phyloP scores from a whole-genome alignment of 2,329 filamentous ascomycete genomes.

The Colletotrichum noveboracense region DNA sequence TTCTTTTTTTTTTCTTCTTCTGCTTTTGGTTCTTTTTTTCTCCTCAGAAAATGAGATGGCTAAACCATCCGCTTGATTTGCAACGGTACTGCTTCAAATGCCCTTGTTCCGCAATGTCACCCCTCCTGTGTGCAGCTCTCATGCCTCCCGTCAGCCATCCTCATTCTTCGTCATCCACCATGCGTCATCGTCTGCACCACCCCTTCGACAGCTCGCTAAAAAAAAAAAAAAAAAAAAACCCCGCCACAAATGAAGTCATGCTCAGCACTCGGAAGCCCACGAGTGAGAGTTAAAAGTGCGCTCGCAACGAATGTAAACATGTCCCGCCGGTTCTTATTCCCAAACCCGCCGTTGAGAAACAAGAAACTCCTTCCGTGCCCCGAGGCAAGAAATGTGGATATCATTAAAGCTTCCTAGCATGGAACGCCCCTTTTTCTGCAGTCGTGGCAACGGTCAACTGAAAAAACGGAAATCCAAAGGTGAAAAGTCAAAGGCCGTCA shows the following conservation, averaged over 20 bases:
- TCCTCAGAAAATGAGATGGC: not conserved
- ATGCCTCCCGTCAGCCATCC: not conserved
- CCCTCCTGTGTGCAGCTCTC: not conserved
- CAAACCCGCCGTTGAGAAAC: constrained; percentile 11
- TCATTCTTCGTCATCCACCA: not conserved
- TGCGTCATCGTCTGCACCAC: not conserved
- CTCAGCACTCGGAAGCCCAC: constrained; percentile 1
- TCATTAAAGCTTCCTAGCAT: constrained; percentile 20
- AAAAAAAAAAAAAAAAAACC: not conserved
- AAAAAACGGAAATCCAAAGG: constrained; percentile 4
- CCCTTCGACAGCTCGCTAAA: not conserved
- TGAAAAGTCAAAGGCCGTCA: not conserved
- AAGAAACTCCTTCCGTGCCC: constrained; percentile 14
- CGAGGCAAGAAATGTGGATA: constrained; percentile 20
- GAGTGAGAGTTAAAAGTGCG: constrained; percentile 1
- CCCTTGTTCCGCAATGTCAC: not conserved
- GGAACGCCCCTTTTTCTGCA: not conserved
- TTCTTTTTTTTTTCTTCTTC: not conserved
- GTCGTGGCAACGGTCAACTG: not conserved
- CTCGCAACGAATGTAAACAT: constrained; percentile 4
- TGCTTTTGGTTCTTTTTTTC: not conserved
- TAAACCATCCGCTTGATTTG: not conserved
- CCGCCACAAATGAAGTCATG: constrained; percentile 4
- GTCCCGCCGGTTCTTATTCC: not conserved
- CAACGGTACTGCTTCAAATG: not conserved